Evolutionary conservation across 2,329 filamentous ascomycete genomes (phyloP), one percentile per base, ranked within the genome.

Genomic region (Coccinonectria pachysandricola): DNA sequence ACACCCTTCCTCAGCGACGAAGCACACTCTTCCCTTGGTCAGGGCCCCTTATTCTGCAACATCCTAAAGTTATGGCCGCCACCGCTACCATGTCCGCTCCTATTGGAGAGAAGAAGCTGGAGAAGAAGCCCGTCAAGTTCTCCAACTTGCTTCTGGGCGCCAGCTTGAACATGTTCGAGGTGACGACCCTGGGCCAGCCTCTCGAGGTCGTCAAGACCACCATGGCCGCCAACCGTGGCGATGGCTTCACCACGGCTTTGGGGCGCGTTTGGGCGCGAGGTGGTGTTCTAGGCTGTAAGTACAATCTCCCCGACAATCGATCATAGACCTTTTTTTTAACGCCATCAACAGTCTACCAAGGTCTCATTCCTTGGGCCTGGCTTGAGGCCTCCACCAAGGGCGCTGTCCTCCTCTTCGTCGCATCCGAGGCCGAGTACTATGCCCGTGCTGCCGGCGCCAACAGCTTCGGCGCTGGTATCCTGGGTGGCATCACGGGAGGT

Each of bases 51-150:
- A 31, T 42, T 53, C 46, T 54, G 59, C 49, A 62, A 62, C 63
- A 44, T 59, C 52, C 53, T 56, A 60, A 57, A 64, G 66, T 59
- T 60, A 79, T 81, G 74, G 74, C 74, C 59, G 62, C 69, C 53
- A 62, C 65, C 50, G 56, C 62, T 48, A 56, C 69, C 49, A 60
- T 68, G 46, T 61, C 59, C 61, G 64, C 56, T 59, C 64, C 57
- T 54, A 45, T 58, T 39, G 50, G 56, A 47, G 59, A 60, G 41
- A 53, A 58, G 39, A 64, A 58, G 60, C 66, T 92, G 57, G 87
- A 95, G 79, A 96, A 96, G 82, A 96, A 96, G 76, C 91, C 91
- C 44, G 75, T 98, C 75, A 96, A 95, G 76, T 96, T 96, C 73
- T 94, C 86, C 69, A 98, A 98, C 68, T 62, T 98, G 73, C 69